These are phyloP conservation scores for Scalesia atractyloides DNA, from an alignment of 129 eudicot genomes.

Conservation along the genomic window DNA sequence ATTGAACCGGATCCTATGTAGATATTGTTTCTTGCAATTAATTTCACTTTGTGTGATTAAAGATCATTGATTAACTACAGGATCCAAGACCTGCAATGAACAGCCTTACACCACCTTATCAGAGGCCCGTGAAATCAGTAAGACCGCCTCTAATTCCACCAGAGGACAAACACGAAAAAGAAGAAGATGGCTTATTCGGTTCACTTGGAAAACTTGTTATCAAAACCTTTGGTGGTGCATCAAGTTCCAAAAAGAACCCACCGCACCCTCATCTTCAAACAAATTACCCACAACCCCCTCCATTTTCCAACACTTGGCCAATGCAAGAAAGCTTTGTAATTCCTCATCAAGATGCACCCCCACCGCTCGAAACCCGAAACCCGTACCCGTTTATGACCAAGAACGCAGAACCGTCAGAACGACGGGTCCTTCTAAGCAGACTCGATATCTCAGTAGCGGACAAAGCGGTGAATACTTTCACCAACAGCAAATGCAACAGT, in stretches of 20 bases:
- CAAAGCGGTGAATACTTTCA: conserved; percentile 38
- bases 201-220: conserved; percentile 59
- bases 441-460: conserved; percentile 40
- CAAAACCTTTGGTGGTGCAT: conserved; percentile 57
- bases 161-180: conserved; percentile 59
- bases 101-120: conserved; percentile 50
- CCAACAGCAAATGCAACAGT: conserved; percentile 54
- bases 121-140: conserved; percentile 47
- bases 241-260: conserved; percentile 42
- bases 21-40: background rate
- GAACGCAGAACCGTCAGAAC: conserved; percentile 43
- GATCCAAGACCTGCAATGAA: conserved; percentile 44
- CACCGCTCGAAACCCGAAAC: conserved; percentile 57
- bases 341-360: conserved; percentile 71
- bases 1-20: too few species aligned
- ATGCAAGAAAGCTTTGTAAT: conserved; percentile 74
- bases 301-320: conserved; percentile 57
- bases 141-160: conserved; percentile 71
- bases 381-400: conserved; percentile 50
- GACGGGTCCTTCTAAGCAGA: conserved; percentile 60
- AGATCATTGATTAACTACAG: conserved; percentile 26
- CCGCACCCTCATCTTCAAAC: conserved; percentile 45
- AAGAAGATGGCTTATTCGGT: conserved; percentile 68
- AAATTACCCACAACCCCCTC: conserved; percentile 58
- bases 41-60: background rate